These are phyloP conservation scores for Colletotrichum paranaense DNA, from an alignment of 2,329 filamentous ascomycete species.

Conservation along the genomic window DNA sequence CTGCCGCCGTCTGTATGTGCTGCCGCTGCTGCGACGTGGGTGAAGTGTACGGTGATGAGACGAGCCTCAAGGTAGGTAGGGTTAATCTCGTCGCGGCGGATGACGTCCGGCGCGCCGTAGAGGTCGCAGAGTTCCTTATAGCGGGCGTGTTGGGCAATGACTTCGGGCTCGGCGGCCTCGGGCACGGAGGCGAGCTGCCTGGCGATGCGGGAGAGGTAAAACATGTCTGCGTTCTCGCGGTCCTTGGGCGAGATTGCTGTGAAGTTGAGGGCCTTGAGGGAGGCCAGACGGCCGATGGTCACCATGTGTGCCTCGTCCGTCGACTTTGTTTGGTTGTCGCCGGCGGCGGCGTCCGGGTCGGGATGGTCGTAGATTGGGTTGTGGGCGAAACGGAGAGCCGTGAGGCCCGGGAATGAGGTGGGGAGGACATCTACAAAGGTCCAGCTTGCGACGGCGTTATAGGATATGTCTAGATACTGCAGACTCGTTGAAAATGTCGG, in stretches of 20 bases:
- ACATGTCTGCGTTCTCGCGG: constrained; percentile 88
- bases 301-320: constrained; percentile 91
- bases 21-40: constrained; percentile 34
- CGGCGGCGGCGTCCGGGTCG: constrained; percentile 46
- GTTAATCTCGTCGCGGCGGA: constrained; percentile 69
- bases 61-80: constrained; percentile 86
- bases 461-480: constrained; percentile 78
- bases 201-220: constrained; percentile 88
- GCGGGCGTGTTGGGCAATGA: constrained; percentile 75
- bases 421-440: constrained; percentile 77
- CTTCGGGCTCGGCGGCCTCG: constrained; percentile 60
- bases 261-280: constrained; percentile 79
- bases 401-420: constrained; percentile 76
- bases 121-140: constrained; percentile 79
- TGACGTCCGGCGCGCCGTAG: constrained; percentile 78
- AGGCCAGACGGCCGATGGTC: constrained; percentile 78
- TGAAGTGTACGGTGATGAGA: constrained; percentile 74
- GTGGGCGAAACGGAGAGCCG: constrained; percentile 81
- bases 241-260: constrained; percentile 78
- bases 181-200: constrained; percentile 75
- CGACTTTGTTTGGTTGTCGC: constrained; percentile 56
- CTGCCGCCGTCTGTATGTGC: background rate
- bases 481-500: constrained; percentile 66
- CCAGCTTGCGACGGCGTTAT: constrained; percentile 78
- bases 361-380: constrained; percentile 82